Base-by-base conservation (phyloP, 2,329 filamentous ascomycete species). In the Alternaria infectoria region DNA sequence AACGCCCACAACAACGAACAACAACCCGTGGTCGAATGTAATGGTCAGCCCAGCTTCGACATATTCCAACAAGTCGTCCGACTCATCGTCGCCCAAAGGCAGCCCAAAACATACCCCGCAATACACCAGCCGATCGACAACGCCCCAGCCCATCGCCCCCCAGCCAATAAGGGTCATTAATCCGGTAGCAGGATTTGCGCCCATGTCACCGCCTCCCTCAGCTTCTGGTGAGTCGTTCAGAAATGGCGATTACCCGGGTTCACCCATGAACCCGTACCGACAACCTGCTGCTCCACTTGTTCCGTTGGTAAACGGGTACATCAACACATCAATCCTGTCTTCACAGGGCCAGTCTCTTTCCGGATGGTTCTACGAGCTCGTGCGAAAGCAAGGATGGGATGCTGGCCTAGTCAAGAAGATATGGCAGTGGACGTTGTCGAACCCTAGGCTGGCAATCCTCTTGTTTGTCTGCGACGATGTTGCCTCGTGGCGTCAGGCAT, bases 371-470 rank as follows among this genome's bases (percentile, higher is more conserved):
- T 74, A 79, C 55, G 74, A 80, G 46, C 66, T 78, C 23, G 72
- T 77, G 32, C 71, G 77, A 23, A 76, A 74, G 40, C 77, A 80
- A 55, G 75, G 75, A 5, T 79, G 76, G 74, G 78, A 80, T 21
- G 69, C 73, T 6, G 68, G 68, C 1, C 67, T 76, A 17, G 72
- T 77, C 23, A 77, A 78, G 61, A 78, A 75, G 50, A 77, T 79
- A 23, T 81, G 78, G 72, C 77, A 77, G n/a, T 81, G 80, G 80
- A 78, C 79, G 1, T 62, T 80, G 46, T 78, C 75, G 11, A 81
- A 81, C 50, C 79, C 77, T 2, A 72, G 74, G 55, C 74, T 79
- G 15, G 79, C 80, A 1, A 74, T 81, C 13, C 69, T 81, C 11
- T 69, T 81, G 5, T 74, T 76, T 15, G 72, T 80, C 25, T 81